phyloP scores from a whole-genome alignment of 2,329 filamentous ascomycete species.

The Diaporthe batatas region DNA sequence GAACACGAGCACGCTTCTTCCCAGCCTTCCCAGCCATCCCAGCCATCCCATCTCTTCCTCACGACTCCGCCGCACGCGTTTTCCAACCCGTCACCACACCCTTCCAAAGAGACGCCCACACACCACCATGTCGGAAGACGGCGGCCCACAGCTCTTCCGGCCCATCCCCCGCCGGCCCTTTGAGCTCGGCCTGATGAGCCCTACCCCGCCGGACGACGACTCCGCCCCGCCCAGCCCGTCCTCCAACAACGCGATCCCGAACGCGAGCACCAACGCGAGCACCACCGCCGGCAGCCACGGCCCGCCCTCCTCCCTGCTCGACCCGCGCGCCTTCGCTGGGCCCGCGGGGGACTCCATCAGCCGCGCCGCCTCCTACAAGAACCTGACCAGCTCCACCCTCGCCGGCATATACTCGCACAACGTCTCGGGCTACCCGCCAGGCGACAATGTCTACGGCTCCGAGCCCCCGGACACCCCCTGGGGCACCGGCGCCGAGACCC shows the following conservation, averaged over 20 bases:
- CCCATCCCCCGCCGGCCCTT: constrained; percentile 82
- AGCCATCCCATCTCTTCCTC: neutral
- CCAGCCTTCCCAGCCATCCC: no score
- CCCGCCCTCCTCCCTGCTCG: constrained; percentile 46
- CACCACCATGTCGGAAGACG: constrained; percentile 54
- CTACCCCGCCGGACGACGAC: constrained; percentile 58
- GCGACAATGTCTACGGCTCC: constrained; percentile 56
- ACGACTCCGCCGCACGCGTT: neutral
- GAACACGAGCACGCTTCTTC: no score
- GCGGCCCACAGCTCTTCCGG: constrained; percentile 69
- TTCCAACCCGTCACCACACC: no score
- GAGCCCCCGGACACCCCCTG: constrained; percentile 76
- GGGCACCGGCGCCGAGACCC: constrained; percentile 82
- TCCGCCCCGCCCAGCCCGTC: constrained; percentile 50
- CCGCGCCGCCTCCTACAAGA: constrained; percentile 83
- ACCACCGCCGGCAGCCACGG: no score
- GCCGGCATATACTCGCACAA: constrained; percentile 89
- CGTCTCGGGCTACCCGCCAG: constrained; percentile 62
- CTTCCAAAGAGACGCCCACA: neutral
- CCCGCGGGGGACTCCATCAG: constrained; percentile 61
- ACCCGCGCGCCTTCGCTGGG: constrained; percentile 47
- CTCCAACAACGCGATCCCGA: constrained; percentile 55
- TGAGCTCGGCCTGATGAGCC: constrained; percentile 65
- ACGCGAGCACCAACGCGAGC: constrained; percentile 45
- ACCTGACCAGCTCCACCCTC: constrained; percentile 89